These are phyloP conservation scores for Solanum clarkiae DNA, from an alignment of 257 asterid species.

Conservation along the genomic window DNA sequence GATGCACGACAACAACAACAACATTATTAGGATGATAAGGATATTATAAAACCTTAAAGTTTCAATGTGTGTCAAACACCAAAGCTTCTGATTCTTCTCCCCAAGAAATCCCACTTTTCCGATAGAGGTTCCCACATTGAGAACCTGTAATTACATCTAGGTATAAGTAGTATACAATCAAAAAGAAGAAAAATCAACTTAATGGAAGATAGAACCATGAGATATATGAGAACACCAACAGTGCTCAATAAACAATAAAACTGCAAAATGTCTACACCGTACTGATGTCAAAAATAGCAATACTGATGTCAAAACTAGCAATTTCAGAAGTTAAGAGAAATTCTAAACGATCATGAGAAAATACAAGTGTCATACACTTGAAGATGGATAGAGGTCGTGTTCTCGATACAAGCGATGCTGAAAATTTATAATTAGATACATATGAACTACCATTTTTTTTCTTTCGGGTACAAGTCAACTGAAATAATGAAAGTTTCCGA, in stretches of 20 bases:
- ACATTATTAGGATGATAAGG: not conserved
- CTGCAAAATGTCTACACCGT: not conserved
- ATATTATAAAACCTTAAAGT: conserved; percentile 51
- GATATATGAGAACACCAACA: not conserved
- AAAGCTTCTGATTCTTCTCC: conserved; percentile 43
- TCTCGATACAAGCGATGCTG: not conserved
- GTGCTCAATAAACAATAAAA: not conserved
- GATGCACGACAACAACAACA: not conserved
- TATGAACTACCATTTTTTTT: not conserved
- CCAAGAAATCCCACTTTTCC: conserved; percentile 87
- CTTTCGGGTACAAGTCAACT: not conserved
- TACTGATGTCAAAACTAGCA: not conserved
- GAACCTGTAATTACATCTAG: conserved; percentile 32
- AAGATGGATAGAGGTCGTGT: not conserved
- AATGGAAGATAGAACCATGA: not conserved
- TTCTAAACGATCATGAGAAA: not conserved
- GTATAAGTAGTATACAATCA: not conserved
- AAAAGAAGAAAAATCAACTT: not conserved
- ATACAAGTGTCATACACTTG: not conserved
- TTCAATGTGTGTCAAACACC: conserved; percentile 93
- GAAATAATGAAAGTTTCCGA: not conserved
- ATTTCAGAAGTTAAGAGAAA: not conserved
- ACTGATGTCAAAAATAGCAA: not conserved
- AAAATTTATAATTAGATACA: not conserved
- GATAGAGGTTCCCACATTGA: conserved; percentile 84